phyloP scores from a whole-genome alignment of 257 asterid species.

The Jacaranda mimosifolia region DNA sequence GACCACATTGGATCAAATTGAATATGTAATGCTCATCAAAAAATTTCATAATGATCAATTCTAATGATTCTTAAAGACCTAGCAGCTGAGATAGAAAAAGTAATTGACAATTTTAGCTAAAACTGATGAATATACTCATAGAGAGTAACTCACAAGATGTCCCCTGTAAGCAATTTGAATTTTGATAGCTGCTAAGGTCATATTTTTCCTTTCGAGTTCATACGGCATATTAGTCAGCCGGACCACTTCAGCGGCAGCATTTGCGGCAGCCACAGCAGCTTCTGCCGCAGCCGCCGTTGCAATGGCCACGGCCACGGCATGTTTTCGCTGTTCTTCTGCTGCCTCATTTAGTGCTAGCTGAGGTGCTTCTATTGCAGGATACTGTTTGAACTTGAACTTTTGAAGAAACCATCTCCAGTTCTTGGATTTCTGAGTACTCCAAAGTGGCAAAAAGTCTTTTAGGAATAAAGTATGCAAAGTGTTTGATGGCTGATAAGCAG shows the following conservation, averaged over 20 bases:
- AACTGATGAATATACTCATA: not conserved
- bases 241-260: conserved; percentile 44
- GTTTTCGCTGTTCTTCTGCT: conserved; percentile 42
- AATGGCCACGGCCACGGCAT: conserved; percentile 26
- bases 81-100: no score
- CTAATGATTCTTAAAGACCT: no score
- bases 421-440: conserved; percentile 65
- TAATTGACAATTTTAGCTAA: not conserved
- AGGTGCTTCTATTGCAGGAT: conserved; percentile 55
- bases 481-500: not conserved
- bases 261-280: conserved; percentile 33
- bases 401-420: conserved; percentile 55
- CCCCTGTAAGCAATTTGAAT: conserved; percentile 65
- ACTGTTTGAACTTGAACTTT: conserved; percentile 50
- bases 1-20: no score
- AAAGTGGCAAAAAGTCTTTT: no score
- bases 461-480: not conserved
- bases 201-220: conserved; percentile 37
- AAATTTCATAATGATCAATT: no score
- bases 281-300: conserved; percentile 34
- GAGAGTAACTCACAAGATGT: conserved; percentile 63
- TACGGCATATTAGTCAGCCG: conserved; percentile 52
- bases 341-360: conserved; percentile 51
- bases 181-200: conserved; percentile 48
- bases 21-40: no score